Evolutionary conservation across 108 stramenopile species (phyloP), one percentile per base, ranked within the genome.

Genomic region (Cyclotella baltica): DNA sequence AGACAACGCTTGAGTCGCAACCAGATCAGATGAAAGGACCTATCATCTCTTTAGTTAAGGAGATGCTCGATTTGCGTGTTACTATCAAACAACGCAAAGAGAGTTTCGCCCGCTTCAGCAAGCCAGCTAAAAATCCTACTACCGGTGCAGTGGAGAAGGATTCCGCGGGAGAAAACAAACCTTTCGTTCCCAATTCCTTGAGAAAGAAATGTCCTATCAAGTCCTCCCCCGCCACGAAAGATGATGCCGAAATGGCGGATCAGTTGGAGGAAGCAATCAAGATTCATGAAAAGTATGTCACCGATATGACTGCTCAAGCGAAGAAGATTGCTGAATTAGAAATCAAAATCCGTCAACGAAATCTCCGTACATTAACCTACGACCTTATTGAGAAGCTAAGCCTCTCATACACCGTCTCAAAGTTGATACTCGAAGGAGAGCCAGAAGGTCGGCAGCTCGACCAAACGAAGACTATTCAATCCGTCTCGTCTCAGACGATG

Each of bases 31-130:
- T 61, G 27, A 61, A 61, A 30, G 59, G 25, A 61, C 4, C 4
- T 6, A n/a, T n/a, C 19, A 55, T 25, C 53, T 55, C 53, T 55
- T 19, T 23, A 55, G 8, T 19, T 6, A 27, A 6, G 29, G 59
- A 61, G 59, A 61, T 61, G 59, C 59, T 61, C 29, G 59, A 56
- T 20, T 56, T 56, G 23, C 53, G 53, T 56, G 20, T 22, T 20
- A 56, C 53, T 22, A 56, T 56, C 53, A 56, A 20, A 22, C 59
- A 61, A 18, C 59, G 30, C 59, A 31, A 61, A 33, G 27, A 61
- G 59, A 61, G 59, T 61, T 27, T 30, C 18, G 59, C 59, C 59
- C 59, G 59, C 59, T 61, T 61, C 18, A 10, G 27, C 59, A 27
- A 61, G 59, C 29, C 59, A 61, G 20, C 53, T 8, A 55, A 55